These are phyloP conservation scores for Neurospora tetrasperma DNA, from an alignment of 495 filamentous ascomycete species.

Conservation along the genomic window DNA sequence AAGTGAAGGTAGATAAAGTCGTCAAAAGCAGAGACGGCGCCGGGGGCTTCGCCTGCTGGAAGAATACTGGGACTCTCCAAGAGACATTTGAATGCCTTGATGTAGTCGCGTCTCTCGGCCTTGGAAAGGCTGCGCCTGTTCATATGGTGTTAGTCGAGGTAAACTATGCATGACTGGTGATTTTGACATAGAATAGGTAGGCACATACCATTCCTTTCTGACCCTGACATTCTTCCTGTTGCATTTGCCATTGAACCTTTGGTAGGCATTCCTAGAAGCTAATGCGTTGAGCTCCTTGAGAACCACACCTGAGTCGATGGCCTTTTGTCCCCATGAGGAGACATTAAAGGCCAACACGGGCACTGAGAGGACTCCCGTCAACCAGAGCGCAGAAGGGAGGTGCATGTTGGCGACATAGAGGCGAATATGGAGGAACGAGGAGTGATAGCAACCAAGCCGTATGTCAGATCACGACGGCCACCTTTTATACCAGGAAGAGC, in stretches of 20 bases:
- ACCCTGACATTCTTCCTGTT: conserved; percentile 16
- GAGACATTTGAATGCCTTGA: conserved; percentile 57
- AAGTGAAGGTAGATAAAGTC: conserved; percentile 63
- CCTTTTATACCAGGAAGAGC: neutral
- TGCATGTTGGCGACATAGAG: neutral
- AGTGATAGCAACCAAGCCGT: neutral
- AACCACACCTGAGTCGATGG: conserved; percentile 17
- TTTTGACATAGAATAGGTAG: neutral
- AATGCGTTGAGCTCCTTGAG: conserved; percentile 14
- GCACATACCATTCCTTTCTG: conserved; percentile 18
- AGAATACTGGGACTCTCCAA: conserved; percentile 38
- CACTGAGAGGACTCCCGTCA: conserved; percentile 3
- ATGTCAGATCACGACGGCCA: neutral
- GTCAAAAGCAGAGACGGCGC: conserved; percentile 35
- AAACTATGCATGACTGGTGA: neutral
- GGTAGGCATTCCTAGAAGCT: conserved; percentile 9
- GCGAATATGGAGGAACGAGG: neutral
- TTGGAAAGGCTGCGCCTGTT: conserved; percentile 37
- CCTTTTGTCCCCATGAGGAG: conserved; percentile 10
- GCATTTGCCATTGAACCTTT: conserved; percentile 10
- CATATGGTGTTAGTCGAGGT: neutral
- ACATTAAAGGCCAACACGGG: conserved; percentile 5
- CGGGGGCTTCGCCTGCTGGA: conserved; percentile 18
- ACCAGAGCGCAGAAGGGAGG: neutral
- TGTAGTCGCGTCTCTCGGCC: conserved; percentile 46